Base-by-base conservation (phyloP, 169 alveolate species). In the Plasmodium malariae region DNA sequence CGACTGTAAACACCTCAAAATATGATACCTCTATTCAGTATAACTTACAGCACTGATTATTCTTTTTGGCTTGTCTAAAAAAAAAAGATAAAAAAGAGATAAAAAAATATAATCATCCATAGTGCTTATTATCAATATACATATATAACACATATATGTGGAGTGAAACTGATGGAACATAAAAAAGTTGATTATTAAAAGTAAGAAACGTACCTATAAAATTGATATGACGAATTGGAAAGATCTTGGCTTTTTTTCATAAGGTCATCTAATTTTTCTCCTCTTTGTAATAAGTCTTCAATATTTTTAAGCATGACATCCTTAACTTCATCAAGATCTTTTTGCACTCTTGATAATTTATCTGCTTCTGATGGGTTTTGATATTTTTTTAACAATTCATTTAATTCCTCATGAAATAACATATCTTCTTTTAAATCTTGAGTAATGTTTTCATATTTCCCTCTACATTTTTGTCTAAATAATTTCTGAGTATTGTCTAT, bases 351-450 rank as follows among this genome's bases (percentile, higher is more conserved):
- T 62, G 96, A 90, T 1, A 98, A 72, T 59, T 96, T 96, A 88
- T 98, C 99, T 7, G 98, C 99, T 67, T 98, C 98, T 28, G 94
- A 92, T 3, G 99, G 99, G 92, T 98, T 97, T 86, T 98, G 96
- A 91, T 97, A 98, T 32, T 91, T 94, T 68, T 94, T 94, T 71
- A 98, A 59, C 68, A 95, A 72, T 65, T 95, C 97, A 3, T 93
- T 95, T 17, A 97, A 93, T 76, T 95, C 97, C 1, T 94, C 94
- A 28, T 91, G 89, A 72, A 92, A 89, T 28, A 93, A 24, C 21
- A 76, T 83, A 28, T 94, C 83, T 87, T 95, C 98, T 40, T 89
- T 92, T 55, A 76, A 71, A 72, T 90, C 95, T 49, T 80, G 55
- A 59, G 49, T 62, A 19, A 68, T 34, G 11, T 59, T 28, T 37